Conservation (phyloP, 2,329 filamentous ascomycete species). For the Diplodia mutila region DNA sequence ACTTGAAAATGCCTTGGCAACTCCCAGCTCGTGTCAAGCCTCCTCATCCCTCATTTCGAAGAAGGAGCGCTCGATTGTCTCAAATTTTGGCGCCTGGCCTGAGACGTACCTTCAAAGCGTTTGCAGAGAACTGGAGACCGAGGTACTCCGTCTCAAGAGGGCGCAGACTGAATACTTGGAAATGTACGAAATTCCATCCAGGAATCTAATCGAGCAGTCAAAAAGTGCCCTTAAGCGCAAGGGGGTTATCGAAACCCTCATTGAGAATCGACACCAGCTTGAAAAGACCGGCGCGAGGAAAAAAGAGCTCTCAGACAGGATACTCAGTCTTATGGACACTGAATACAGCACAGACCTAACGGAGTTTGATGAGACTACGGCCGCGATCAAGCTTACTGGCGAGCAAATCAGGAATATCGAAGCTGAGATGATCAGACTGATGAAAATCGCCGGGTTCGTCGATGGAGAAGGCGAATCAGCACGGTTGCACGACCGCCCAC, state of each 20-base stretch:
- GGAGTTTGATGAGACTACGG: constrained; percentile 33
- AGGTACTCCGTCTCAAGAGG: neutral
- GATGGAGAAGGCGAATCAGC: constrained; percentile 27
- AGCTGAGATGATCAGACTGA: constrained; percentile 35
- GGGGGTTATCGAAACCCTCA: neutral
- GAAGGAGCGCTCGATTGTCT: neutral
- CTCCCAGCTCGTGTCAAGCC: constrained; percentile 9
- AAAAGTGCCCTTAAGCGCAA: constrained; percentile 4
- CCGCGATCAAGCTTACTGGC: constrained; percentile 35
- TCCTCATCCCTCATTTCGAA: neutral
- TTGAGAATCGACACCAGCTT: neutral
- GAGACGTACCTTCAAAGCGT: neutral
- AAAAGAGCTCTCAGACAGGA: constrained; percentile 5
- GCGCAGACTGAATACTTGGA: constrained; percentile 12
- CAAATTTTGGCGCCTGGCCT: constrained; percentile 2
- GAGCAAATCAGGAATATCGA: constrained; percentile 36
- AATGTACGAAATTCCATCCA: constrained; percentile 2
- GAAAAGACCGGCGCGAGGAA: constrained; percentile 1
- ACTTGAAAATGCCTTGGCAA: neutral
- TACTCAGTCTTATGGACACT: constrained; percentile 5
- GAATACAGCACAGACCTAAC: constrained; percentile 25
- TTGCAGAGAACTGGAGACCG: neutral
- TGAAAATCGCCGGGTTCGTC: constrained; percentile 36
- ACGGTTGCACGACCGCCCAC: neutral
- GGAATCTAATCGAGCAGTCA: neutral